Conservation (phyloP, 2,329 filamentous ascomycete species). For the Alternaria sp. region DNA sequence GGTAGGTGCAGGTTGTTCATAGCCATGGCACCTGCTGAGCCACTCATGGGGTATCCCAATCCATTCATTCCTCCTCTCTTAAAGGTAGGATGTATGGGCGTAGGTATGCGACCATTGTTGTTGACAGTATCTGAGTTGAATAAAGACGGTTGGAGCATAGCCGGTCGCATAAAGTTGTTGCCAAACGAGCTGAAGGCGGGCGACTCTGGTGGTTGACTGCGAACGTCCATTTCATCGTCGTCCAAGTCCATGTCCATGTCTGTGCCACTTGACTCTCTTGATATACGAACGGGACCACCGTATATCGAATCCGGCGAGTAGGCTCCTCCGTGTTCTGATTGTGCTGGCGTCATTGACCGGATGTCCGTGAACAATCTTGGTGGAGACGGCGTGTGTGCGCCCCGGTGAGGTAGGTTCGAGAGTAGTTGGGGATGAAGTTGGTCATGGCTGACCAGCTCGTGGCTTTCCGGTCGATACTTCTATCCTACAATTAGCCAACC, state of each 20-base stretch:
- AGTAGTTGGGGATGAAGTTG: constrained; percentile 28
- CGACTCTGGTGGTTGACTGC: constrained; percentile 48
- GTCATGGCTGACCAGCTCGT: constrained; percentile 29
- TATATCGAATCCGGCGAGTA: constrained; percentile 40
- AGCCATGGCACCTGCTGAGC: constrained; percentile 35
- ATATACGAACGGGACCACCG: constrained; percentile 28
- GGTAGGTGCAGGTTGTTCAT: constrained; percentile 23
- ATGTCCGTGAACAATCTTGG: constrained; percentile 35
- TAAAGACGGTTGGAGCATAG: constrained; percentile 44
- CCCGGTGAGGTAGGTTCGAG: constrained; percentile 31
- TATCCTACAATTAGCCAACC: constrained; percentile 25
- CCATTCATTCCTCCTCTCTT: constrained; percentile 39
- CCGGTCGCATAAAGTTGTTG: constrained; percentile 42
- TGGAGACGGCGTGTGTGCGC: constrained; percentile 39
- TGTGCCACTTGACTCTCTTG: constrained; percentile 29
- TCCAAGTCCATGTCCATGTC: constrained; percentile 51
- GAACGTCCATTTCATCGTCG: constrained; percentile 43
- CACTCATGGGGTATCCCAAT: constrained; percentile 39
- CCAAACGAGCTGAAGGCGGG: constrained; percentile 36
- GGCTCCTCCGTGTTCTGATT: constrained; percentile 36
- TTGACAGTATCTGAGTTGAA: constrained; percentile 30
- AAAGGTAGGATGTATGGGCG: constrained; percentile 52
- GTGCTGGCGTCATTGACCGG: constrained; percentile 41
- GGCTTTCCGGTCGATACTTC: constrained; percentile 42
- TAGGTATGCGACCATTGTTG: constrained; percentile 47